Percentiles rank a stretch among this genome's conserved stretches.
Conservation (phyloP, 148 eudicot genomes). For the Chenopodium quinoa region DNA sequence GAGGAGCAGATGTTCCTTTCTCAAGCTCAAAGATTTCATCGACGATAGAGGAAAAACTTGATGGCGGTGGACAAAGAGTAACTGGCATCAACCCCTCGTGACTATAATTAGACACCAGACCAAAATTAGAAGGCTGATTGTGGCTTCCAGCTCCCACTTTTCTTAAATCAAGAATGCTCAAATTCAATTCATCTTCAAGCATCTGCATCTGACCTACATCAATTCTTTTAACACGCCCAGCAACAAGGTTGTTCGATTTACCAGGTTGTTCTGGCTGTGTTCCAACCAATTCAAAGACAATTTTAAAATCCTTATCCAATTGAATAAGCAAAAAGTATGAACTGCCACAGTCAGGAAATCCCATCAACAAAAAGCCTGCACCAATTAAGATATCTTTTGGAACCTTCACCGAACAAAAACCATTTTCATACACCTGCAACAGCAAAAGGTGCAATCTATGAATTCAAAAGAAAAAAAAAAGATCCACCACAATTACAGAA, state of each 20-base stretch:
- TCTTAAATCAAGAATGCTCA: conserved; percentile 65
- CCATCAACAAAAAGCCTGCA: conserved; percentile 64
- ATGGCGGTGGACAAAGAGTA: conserved; percentile 45
- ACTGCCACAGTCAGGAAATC: conserved; percentile 85
- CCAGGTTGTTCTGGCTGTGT: conserved; percentile 54
- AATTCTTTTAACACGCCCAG: conserved; percentile 54
- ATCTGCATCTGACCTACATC: conserved; percentile 72
- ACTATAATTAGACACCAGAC: conserved; percentile 45
- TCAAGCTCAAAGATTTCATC: conserved; percentile 90
- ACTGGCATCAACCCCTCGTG: conserved; percentile 42
- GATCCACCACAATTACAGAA: no score
- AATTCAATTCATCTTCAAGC: conserved; percentile 78
- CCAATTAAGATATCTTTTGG: conserved; percentile 64
- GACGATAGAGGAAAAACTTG: conserved; percentile 75
- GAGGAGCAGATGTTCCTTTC: conserved; percentile 49
- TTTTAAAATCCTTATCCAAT: conserved; percentile 75
- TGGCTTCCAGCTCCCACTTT: conserved; percentile 38
- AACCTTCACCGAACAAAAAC: conserved; percentile 57
- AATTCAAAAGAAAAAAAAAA: background rate
- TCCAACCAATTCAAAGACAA: conserved; percentile 72
- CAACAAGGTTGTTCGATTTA: conserved; percentile 48
- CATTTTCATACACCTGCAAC: conserved; percentile 83
- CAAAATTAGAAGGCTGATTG: conserved; percentile 44
- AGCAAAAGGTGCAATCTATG: background rate
- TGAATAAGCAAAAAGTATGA: conserved; percentile 82